These are phyloP conservation scores for Aphanomyces stellatus DNA, from an alignment of 352 stramenopile genomes.

Conservation along the genomic window DNA sequence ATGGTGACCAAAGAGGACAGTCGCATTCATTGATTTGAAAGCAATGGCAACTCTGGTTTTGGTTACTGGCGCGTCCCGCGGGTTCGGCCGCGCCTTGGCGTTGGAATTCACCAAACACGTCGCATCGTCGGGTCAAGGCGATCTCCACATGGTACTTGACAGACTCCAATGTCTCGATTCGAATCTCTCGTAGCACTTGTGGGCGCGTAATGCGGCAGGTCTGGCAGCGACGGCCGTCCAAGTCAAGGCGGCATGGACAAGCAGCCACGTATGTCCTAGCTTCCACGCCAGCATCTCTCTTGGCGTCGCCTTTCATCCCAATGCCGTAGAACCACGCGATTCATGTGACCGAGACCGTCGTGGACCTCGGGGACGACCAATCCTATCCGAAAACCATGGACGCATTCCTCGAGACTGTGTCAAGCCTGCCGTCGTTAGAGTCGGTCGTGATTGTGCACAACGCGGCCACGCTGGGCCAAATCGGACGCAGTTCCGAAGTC, in stretches of 20 bases:
- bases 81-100: constrained; percentile 68
- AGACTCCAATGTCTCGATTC: neutral
- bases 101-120: constrained; percentile 49
- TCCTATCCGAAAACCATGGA: constrained; percentile 51
- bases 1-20: too few relatives aligned
- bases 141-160: constrained; percentile 43
- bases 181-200: constrained; percentile 37
- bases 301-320: neutral
- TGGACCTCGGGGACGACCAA: constrained; percentile 38
- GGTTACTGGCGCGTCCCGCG: constrained; percentile 72
- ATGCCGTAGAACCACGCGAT: neutral
- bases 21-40: too few relatives aligned
- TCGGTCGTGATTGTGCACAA: constrained; percentile 73
- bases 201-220: constrained; percentile 38
- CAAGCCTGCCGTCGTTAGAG: neutral
- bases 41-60: constrained; percentile 47
- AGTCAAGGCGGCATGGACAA: constrained; percentile 28
- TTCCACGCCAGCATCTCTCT: neutral
- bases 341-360: constrained; percentile 15
- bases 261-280: constrained; percentile 9
- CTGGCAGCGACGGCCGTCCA: constrained; percentile 48
- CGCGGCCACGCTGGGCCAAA: constrained; percentile 60
- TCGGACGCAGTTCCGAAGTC: constrained; percentile 49
- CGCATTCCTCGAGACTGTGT: constrained; percentile 27
- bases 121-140: constrained; percentile 16